Conservation (phyloP, 2,329 filamentous ascomycete genomes). For the Akanthomyces lecanii region DNA sequence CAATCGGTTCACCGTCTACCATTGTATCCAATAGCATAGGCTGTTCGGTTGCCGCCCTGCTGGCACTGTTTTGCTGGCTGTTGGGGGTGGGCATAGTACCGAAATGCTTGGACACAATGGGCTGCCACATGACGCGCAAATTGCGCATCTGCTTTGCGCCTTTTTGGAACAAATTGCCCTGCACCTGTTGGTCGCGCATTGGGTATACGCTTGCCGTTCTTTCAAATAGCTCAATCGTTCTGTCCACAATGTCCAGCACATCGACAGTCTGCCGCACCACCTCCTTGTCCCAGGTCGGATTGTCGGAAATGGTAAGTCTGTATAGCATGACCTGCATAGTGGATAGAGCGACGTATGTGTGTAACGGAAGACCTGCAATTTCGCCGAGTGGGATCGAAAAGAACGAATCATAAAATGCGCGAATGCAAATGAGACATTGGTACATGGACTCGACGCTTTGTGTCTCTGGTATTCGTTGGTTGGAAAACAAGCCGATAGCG, state of each 20-base stretch:
- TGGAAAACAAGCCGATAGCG: slow-evolving; percentile 31
- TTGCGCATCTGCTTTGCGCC: slow-evolving; percentile 34
- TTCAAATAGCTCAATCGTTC: slow-evolving; percentile 30
- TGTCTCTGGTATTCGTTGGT: slow-evolving; percentile 27
- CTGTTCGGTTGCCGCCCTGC: slow-evolving; percentile 14
- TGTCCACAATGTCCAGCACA: slow-evolving; percentile 33
- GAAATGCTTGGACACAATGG: slow-evolving; percentile 28
- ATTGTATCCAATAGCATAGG: slow-evolving; percentile 21
- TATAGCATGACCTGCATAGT: slow-evolving; percentile 37
- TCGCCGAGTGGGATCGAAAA: slow-evolving; percentile 29
- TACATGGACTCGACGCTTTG: slow-evolving; percentile 35
- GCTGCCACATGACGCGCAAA: slow-evolving; percentile 34
- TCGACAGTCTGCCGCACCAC: slow-evolving; percentile 33
- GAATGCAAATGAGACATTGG: slow-evolving; percentile 32
- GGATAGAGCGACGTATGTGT: slow-evolving; percentile 31
- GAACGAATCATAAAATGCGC: slow-evolving; percentile 35
- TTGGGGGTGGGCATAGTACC: slow-evolving; percentile 28
- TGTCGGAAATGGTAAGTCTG: slow-evolving; percentile 36
- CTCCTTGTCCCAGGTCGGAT: slow-evolving; percentile 39
- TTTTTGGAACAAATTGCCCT: slow-evolving; percentile 31
- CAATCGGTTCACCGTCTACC: slow-evolving; percentile 24
- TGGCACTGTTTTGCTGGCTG: slow-evolving; percentile 21
- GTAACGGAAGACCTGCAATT: slow-evolving; percentile 32
- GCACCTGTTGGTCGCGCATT: slow-evolving; percentile 25
- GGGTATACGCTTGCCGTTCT: slow-evolving; percentile 26